Base-by-base conservation (phyloP, 495 filamentous ascomycete species). In the Collariella sp. region DNA sequence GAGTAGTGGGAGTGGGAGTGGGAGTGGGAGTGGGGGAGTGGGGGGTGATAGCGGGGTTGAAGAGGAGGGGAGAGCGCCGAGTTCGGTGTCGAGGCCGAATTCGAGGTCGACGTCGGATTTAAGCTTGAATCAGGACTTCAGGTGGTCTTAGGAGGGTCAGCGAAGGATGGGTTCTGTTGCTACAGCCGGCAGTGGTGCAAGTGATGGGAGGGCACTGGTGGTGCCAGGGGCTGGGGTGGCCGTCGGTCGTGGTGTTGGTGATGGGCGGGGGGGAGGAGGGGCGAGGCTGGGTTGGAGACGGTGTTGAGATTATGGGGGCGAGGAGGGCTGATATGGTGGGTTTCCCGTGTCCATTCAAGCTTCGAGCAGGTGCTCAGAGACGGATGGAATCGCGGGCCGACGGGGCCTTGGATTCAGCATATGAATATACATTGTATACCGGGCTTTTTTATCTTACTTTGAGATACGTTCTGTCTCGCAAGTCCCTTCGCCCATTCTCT, bases 131-230 rank as follows among this genome's bases (percentile, higher is more conserved):
- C 22, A 19, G 51, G 65, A 65, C 46, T 26, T 60, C 18, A 50
- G 62, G 61, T 65, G 62, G 66, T 61, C 64, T 42, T 67, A 67
- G 66, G 56, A 55, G 18, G 61, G 22, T 5, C 35, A 11, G 20
- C 19, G 29, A 31, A 31, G 9, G 26, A 9, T 9, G 26, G 5
- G 26, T 5, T 31, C 26, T 31, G 26, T 4, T 31, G 26, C 9
- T 31, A 9, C 26, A 31, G 5, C n/a, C 44, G n/a, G 16, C 24
- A n/a, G 16, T 22, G 5, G 16, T 18, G 26, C n/a, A n/a, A n/a
- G n/a, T n/a, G n/a, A n/a, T n/a, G n/a, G n/a, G n/a, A n/a, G n/a
- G 16, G 16, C 38, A 41, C 33, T 34, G 13, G 33, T 34, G 33
- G 33, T 34, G 7, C 33, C 13, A 13, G 33, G 6, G 13, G 33